Evolutionary conservation across 441 rosid genomes (phyloP).

Genomic region (Monsonia emarginata): DNA sequence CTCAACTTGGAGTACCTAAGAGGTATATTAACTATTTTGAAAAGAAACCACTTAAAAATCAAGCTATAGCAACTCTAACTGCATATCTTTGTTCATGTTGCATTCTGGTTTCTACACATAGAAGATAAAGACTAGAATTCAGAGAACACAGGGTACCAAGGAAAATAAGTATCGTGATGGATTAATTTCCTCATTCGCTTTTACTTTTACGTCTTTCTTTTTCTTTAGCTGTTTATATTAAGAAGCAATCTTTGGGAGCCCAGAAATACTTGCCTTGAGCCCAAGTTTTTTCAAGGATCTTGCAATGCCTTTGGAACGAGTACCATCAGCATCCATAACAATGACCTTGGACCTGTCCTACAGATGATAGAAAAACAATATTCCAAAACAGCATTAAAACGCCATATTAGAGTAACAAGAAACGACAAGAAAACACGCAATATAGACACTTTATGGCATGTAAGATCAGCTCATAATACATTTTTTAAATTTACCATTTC

Average conservation of each 20-base stretch:
- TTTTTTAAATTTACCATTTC: not conserved
- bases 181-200: constrained; percentile 1
- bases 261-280: constrained; percentile 43
- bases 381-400: constrained; percentile 23
- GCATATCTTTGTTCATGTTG: not conserved
- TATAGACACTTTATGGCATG: not conserved
- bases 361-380: constrained; percentile 35
- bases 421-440: constrained; percentile 2
- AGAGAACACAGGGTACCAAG: not conserved
- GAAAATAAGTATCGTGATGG: not conserved
- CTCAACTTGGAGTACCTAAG: not conserved
- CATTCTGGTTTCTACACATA: not conserved
- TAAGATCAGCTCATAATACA: not conserved
- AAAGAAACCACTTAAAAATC: not conserved
- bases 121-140: not conserved
- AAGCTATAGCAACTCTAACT: not conserved
- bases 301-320: constrained; percentile 73
- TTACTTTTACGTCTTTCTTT: not conserved
- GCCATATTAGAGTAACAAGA: not conserved
- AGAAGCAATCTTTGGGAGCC: constrained; percentile 8
- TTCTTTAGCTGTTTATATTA: not conserved
- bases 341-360: constrained; percentile 96
- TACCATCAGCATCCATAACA: constrained; percentile 88
- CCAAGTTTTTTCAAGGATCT: constrained; percentile 88
- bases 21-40: not conserved